Evolutionary conservation across 176 grass and related monocot species (phyloP).

Genomic region (Oryza glaberrima): DNA sequence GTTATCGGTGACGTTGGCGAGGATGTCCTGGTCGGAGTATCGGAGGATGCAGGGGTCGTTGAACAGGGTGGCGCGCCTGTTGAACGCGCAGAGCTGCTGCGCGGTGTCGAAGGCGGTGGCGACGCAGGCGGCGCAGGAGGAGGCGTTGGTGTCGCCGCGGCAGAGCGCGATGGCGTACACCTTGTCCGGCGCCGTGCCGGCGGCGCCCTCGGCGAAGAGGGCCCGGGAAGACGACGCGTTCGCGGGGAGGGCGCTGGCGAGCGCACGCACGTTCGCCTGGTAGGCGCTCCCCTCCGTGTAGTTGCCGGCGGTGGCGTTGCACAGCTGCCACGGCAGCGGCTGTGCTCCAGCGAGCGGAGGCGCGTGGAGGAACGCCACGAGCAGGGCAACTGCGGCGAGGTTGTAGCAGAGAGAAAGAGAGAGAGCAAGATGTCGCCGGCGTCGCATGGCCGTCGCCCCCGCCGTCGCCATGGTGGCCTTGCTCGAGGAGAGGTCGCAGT

Average conservation of each 20-base stretch:
- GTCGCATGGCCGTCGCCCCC: background rate
- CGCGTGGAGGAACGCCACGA: background rate
- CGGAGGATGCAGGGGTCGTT: constrained; percentile 61
- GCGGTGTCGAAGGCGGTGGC: constrained; percentile 21
- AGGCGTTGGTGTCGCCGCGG: constrained; percentile 46
- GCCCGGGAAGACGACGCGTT: constrained; percentile 16
- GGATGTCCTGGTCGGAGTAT: constrained; percentile 54
- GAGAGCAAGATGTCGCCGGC: background rate
- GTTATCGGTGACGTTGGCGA: constrained; percentile 15
- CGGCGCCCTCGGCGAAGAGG: constrained; percentile 29
- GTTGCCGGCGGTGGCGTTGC: constrained; percentile 1
- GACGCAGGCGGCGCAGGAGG: constrained; percentile 18
- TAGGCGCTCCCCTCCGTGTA: constrained; percentile 39
- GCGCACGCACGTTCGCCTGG: constrained; percentile 43
- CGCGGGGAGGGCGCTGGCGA: background rate
- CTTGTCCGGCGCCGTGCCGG: constrained; percentile 31
- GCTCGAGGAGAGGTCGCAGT: background rate
- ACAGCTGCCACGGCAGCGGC: constrained; percentile 36
- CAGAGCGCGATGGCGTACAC: constrained; percentile 46
- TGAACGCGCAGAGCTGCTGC: constrained; percentile 38
- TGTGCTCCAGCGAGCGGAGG: background rate
- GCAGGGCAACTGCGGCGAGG: background rate
- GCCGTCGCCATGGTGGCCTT: background rate
- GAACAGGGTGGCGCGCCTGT: constrained; percentile 35
- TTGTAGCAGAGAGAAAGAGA: background rate